These are phyloP conservation scores for Verbascum thapsus DNA, from an alignment of 257 asterid species.

Conservation along the genomic window DNA sequence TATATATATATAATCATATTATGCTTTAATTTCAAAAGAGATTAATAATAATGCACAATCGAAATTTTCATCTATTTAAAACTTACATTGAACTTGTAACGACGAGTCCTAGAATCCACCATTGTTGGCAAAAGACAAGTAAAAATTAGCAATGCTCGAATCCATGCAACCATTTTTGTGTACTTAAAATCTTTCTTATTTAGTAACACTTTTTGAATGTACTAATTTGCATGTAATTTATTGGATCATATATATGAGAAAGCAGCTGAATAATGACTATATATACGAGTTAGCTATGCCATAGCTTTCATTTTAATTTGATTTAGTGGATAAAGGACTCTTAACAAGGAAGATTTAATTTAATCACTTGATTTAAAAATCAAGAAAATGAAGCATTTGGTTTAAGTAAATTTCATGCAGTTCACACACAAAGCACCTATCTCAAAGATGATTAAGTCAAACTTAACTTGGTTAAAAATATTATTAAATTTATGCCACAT, in stretches of 20 bases:
- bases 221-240: slow-evolving; percentile 23
- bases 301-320: slow-evolving; percentile 28
- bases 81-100: slow-evolving; percentile 58
- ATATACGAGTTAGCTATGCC: slow-evolving; percentile 21
- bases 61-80: too few species aligned
- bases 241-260: slow-evolving; percentile 14
- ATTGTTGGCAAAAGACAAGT: slow-evolving; percentile 35
- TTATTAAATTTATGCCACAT: too few species aligned
- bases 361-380: slow-evolving; percentile 2
- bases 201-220: not conserved
- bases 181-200: not conserved
- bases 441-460: slow-evolving; percentile 27
- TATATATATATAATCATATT: too few species aligned
- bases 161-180: slow-evolving; percentile 36
- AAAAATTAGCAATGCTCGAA: slow-evolving; percentile 33
- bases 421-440: slow-evolving; percentile 14
- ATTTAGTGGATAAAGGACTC: slow-evolving; percentile 33
- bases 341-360: slow-evolving; percentile 22
- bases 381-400: slow-evolving; percentile 18
- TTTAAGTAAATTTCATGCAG: slow-evolving; percentile 29
- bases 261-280: slow-evolving; percentile 21
- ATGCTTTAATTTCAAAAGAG: too few species aligned
- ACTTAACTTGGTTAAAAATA: slow-evolving; percentile 19
- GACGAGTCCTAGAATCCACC: slow-evolving; percentile 44
- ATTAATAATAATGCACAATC: too few species aligned